A percentile compares a stretch with the other conserved stretches of the same genome.
These are phyloP conservation scores for Ceratocystis variospora DNA, from an alignment of 2,329 filamentous ascomycete genomes.

Conservation along the genomic window DNA sequence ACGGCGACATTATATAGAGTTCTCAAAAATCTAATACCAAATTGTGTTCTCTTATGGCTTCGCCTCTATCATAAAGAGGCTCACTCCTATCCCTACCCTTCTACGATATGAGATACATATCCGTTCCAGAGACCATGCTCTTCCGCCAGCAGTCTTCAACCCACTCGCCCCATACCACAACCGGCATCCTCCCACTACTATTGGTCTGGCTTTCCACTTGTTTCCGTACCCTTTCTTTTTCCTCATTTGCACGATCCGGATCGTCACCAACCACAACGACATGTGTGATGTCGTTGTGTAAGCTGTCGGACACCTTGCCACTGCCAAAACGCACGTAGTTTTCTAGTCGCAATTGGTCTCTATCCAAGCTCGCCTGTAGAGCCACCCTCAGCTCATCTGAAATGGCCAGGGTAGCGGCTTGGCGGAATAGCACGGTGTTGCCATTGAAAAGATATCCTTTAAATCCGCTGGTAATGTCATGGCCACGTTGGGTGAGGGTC, in stretches of 20 bases:
- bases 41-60: not conserved
- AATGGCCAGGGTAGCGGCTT: slow-evolving; percentile 20
- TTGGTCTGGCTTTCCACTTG: slow-evolving; percentile 29
- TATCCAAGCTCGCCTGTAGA: slow-evolving; percentile 28
- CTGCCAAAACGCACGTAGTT: slow-evolving; percentile 56
- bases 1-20: not conserved
- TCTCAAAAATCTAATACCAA: not conserved
- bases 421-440: slow-evolving; percentile 32
- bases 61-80: slow-evolving; percentile 5
- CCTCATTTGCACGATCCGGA: slow-evolving; percentile 28
- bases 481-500: slow-evolving; percentile 42
- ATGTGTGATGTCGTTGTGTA: slow-evolving; percentile 54
- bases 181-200: slow-evolving; percentile 32
- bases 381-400: slow-evolving; percentile 20
- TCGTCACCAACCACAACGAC: slow-evolving; percentile 41
- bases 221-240: slow-evolving; percentile 33
- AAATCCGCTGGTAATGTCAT: slow-evolving; percentile 35
- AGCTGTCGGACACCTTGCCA: slow-evolving; percentile 40
- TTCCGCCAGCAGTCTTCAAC: slow-evolving; percentile 68
- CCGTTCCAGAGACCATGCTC: slow-evolving; percentile 66
- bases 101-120: slow-evolving; percentile 34
- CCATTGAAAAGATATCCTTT: slow-evolving; percentile 40
- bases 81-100: not conserved
- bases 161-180: slow-evolving; percentile 60
- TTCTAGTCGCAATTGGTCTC: slow-evolving; percentile 26